Conservation (phyloP, 2,329 filamentous ascomycete species). For the Arachnomyces sp. region DNA sequence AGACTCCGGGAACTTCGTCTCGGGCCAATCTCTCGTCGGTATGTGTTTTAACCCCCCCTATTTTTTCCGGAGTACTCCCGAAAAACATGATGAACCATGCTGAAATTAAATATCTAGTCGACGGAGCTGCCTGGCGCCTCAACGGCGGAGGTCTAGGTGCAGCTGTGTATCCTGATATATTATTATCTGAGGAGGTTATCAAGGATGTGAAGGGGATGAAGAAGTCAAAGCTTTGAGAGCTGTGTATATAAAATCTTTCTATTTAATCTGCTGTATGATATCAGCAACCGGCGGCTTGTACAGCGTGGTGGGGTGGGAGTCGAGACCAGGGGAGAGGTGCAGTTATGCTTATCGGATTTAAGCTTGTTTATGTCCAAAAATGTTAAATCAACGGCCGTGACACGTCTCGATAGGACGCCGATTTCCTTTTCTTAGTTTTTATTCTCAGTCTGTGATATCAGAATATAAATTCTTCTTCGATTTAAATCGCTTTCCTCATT, state of each 20-base stretch:
- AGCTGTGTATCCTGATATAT: conserved; percentile 49
- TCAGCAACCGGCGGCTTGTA: too few species aligned
- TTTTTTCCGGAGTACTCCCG: not conserved
- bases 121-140: conserved; percentile 35
- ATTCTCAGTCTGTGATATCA: too few species aligned
- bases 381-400: too few species aligned
- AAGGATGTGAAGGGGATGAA: conserved; percentile 53
- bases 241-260: conserved; percentile 4
- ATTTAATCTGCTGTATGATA: not conserved
- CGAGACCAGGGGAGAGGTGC: too few species aligned
- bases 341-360: not conserved
- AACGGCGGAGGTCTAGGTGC: conserved; percentile 23
- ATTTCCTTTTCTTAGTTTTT: too few species aligned
- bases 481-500: too few species aligned
- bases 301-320: too few species aligned
- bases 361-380: too few species aligned
- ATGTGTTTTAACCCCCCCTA: conserved; percentile 16
- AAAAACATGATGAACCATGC: conserved; percentile 1
- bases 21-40: conserved; percentile 68
- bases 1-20: conserved; percentile 78
- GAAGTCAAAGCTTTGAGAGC: conserved; percentile 48
- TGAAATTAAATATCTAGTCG: conserved; percentile 22
- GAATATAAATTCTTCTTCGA: too few species aligned
- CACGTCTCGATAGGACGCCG: too few species aligned
- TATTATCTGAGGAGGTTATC: conserved; percentile 47